Evolutionary conservation across 345 rosid species (phyloP).

Genomic region (Cardamine occulta): DNA sequence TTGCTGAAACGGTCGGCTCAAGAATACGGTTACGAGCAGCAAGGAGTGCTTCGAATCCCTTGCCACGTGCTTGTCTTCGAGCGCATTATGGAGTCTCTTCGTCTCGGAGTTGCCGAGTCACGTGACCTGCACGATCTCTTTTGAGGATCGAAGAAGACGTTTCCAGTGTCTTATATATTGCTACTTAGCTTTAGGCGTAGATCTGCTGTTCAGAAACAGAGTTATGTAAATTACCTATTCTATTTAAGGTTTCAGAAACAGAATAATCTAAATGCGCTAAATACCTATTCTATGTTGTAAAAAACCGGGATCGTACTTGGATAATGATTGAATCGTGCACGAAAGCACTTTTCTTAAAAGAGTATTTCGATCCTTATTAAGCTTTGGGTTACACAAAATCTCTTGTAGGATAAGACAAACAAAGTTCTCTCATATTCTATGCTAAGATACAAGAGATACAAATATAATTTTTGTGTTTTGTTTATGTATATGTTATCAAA

Average conservation of each 20-base stretch:
- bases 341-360: no score
- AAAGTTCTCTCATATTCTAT: no score
- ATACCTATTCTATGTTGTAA: background rate
- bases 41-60: constrained; percentile 82
- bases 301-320: no score
- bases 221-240: background rate
- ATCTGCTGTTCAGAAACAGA: constrained; percentile 1
- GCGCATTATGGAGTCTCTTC: constrained; percentile 67
- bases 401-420: no score
- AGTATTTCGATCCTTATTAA: no score
- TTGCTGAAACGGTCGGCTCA: constrained; percentile 78
- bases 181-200: background rate
- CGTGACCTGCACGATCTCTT: constrained; percentile 22
- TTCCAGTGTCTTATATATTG: background rate
- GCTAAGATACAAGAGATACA: no score
- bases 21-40: constrained; percentile 87
- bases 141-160: background rate
- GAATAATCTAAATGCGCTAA: no score
- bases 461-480: no score
- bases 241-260: background rate
- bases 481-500: no score
- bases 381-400: no score
- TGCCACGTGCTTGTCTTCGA: constrained; percentile 78
- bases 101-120: constrained; percentile 52
- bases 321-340: no score